Conservation (phyloP, 2,329 filamentous ascomycete species). For the Penicillium brasilianum region DNA sequence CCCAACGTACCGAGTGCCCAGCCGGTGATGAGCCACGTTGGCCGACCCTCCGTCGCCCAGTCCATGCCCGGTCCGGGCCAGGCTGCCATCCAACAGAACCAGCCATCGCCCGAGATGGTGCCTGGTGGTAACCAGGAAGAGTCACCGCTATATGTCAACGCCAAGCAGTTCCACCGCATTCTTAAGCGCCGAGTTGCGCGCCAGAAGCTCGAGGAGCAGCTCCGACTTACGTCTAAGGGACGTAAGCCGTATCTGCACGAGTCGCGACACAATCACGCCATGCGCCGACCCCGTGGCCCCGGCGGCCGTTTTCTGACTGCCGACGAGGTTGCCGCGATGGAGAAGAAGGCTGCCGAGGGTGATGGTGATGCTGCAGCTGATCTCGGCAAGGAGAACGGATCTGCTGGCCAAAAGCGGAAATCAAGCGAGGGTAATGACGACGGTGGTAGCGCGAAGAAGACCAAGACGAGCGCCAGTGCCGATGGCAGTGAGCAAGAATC, state of each 20-base stretch:
- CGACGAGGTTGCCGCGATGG: constrained; percentile 91
- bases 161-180: constrained; percentile 98
- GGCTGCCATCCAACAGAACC: constrained; percentile 67
- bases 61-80: constrained; percentile 59
- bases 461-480: constrained; percentile 56
- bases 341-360: constrained; percentile 61
- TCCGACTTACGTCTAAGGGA: constrained; percentile 91
- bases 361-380: constrained; percentile 33
- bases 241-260: constrained; percentile 97
- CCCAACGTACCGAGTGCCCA: constrained; percentile 75
- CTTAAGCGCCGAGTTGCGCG: constrained; percentile 90
- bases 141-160: constrained; percentile 95
- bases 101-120: constrained; percentile 79
- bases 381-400: constrained; percentile 44
- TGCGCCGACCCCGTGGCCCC: constrained; percentile 90
- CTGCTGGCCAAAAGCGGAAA: constrained; percentile 57
- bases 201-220: constrained; percentile 89
- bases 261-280: constrained; percentile 96
- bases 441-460: constrained; percentile 55
- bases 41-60: constrained; percentile 57
- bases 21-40: constrained; percentile 74
- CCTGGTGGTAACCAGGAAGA: constrained; percentile 73
- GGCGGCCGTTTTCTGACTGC: constrained; percentile 95
- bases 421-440: constrained; percentile 54
- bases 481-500: constrained; percentile 60